Evolutionary conservation across 2,329 filamentous ascomycete species (phyloP).

Genomic region (Fusarium algeriense): DNA sequence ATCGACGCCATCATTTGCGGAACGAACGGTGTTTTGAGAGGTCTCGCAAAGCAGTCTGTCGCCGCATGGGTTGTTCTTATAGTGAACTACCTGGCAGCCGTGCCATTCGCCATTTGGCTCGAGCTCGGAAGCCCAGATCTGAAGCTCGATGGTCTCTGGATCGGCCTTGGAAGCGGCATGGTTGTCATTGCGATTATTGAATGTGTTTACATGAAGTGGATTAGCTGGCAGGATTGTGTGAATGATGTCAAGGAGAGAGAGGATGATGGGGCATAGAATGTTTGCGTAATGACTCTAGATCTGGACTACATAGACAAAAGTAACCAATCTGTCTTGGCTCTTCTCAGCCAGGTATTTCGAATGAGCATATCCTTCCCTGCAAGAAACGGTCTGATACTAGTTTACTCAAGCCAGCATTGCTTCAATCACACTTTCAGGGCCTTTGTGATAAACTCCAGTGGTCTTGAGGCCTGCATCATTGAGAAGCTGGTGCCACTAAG

Average conservation of each 20-base stretch:
- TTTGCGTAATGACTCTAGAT: neutral
- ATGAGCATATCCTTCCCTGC: neutral
- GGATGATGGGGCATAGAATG: constrained; percentile 26
- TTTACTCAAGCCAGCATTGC: neutral
- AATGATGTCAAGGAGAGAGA: constrained; percentile 42
- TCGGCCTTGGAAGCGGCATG: constrained; percentile 44
- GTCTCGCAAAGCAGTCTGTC: constrained; percentile 36
- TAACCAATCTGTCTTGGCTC: neutral
- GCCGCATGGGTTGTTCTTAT: constrained; percentile 39
- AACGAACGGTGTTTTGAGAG: constrained; percentile 37
- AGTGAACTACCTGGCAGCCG: constrained; percentile 39
- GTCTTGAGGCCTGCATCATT: constrained; percentile 1
- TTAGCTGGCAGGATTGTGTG: constrained; percentile 43
- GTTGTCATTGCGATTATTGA: constrained; percentile 41
- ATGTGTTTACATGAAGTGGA: constrained; percentile 42
- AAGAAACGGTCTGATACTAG: neutral
- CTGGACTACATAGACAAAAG: neutral
- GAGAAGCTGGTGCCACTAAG: no score
- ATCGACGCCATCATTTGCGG: constrained; percentile 38
- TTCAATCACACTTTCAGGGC: constrained; percentile 29
- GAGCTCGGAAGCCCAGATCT: constrained; percentile 32
- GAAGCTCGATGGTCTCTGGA: constrained; percentile 46
- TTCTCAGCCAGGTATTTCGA: neutral
- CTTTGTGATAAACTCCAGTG: constrained; percentile 25
- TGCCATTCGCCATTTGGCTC: constrained; percentile 39